Conservation (phyloP, 129 eudicot species). For the Flaveria ramosissima region DNA sequence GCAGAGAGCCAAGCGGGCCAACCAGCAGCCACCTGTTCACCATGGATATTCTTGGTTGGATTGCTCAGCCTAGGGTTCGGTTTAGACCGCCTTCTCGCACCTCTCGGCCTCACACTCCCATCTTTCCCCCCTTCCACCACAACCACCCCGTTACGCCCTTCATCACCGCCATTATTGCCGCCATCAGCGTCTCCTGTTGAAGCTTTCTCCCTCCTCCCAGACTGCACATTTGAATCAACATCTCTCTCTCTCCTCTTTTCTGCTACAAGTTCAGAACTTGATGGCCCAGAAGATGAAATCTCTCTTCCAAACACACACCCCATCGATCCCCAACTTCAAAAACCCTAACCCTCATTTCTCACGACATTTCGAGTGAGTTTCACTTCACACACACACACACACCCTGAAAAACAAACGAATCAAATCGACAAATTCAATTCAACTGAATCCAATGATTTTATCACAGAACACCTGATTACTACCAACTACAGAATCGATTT, state of each 20-base stretch:
- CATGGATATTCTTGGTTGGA: constrained; percentile 54
- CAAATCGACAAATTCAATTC: background rate
- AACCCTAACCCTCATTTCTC: constrained; percentile 78
- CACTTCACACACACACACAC: constrained; percentile 33
- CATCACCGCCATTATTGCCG: constrained; percentile 26
- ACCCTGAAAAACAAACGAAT: constrained; percentile 10
- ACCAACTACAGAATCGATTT: constrained; percentile 23
- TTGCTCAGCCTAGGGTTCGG: constrained; percentile 64
- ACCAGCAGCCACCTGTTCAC: constrained; percentile 94
- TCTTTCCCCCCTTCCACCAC: constrained; percentile 35
- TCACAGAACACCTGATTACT: background rate
- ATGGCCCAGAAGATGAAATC: constrained; percentile 62
- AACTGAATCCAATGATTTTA: constrained; percentile 9
- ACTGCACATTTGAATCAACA: constrained; percentile 41
- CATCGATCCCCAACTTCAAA: constrained; percentile 51
- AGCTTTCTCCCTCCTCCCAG: constrained; percentile 67
- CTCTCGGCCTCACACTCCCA: constrained; percentile 32
- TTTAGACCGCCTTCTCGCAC: constrained; percentile 49
- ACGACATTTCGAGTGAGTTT: constrained; percentile 42
- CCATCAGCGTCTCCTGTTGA: constrained; percentile 33
- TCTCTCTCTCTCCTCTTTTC: constrained; percentile 49
- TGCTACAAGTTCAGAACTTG: constrained; percentile 56
- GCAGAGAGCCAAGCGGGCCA: constrained; percentile 95
- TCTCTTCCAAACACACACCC: constrained; percentile 95
- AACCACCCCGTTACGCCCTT: constrained; percentile 39